A percentile compares a stretch with the other conserved stretches of the same genome.
phyloP scores from a whole-genome alignment of 2,329 filamentous ascomycete genomes.

The Paradendryphiella salina region DNA sequence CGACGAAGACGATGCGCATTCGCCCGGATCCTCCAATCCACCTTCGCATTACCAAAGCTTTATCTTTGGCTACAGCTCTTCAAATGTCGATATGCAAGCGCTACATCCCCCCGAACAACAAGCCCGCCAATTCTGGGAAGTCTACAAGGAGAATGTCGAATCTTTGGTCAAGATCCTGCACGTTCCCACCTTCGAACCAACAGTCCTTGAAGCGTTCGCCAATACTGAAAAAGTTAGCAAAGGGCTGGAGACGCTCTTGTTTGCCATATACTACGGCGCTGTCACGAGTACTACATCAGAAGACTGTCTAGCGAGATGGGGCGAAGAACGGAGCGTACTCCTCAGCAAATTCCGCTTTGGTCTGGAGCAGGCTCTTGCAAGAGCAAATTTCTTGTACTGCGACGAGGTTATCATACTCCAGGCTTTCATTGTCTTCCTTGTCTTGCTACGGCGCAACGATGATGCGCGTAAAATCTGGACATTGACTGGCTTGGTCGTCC shows the following conservation, averaged over 20 bases:
- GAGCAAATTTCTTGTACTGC: conserved; percentile 64
- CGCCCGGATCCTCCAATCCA: conserved; percentile 39
- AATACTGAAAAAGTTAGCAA: conserved; percentile 63
- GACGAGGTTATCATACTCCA: conserved; percentile 66
- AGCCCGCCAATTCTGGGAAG: conserved; percentile 69
- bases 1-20: conserved; percentile 61
- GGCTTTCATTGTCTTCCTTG: conserved; percentile 64
- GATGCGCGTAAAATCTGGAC: conserved; percentile 60
- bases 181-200: conserved; percentile 65
- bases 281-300: conserved; percentile 56
- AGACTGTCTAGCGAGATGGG: conserved; percentile 55
- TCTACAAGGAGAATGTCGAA: conserved; percentile 74
- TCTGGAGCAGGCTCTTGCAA: conserved; percentile 65
- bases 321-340: conserved; percentile 55
- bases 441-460: conserved; percentile 57
- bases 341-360: conserved; percentile 64
- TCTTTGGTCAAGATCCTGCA: conserved; percentile 73
- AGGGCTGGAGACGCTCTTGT: conserved; percentile 62
- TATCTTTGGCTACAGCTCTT: conserved; percentile 72
- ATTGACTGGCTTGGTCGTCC: conserved; percentile 60
- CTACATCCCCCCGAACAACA: conserved; percentile 67
- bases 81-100: conserved; percentile 66
- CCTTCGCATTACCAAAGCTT: conserved; percentile 69
- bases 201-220: conserved; percentile 63
- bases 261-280: conserved; percentile 64